phyloP scores from a whole-genome alignment of 179 eudicot species.

The Sideroxylon spinosum region DNA sequence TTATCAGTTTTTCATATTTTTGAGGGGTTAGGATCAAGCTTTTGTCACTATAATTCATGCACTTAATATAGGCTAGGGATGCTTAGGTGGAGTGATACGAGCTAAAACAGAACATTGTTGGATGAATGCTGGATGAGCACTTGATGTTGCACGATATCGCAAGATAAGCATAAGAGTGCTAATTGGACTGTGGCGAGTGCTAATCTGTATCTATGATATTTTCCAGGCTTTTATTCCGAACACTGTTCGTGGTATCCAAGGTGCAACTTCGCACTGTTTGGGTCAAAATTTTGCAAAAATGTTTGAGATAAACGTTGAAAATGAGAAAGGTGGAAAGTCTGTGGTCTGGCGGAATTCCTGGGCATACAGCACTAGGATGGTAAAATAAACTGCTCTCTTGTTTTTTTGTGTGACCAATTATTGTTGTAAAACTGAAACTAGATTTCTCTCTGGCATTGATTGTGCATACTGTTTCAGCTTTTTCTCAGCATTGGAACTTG shows the following conservation, averaged over 20 bases:
- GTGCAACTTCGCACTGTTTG: constrained; percentile 97
- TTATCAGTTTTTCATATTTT: no score
- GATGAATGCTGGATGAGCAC: no score
- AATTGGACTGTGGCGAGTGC: no score
- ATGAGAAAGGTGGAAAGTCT: constrained; percentile 85
- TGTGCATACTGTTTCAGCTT: background rate
- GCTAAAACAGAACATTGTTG: no score
- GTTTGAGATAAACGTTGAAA: constrained; percentile 91
- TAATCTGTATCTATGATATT: background rate
- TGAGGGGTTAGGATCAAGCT: no score
- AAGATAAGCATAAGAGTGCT: no score
- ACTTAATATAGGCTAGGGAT: no score
- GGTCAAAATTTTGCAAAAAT: constrained; percentile 98
- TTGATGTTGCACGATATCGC: no score
- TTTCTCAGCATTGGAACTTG: background rate
- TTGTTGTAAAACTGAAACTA: constrained; percentile 2
- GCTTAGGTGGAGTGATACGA: no score
- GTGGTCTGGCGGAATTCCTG: constrained; percentile 99
- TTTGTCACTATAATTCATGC: no score
- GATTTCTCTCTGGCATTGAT: background rate
- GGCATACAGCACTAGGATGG: constrained; percentile 93
- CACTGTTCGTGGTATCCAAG: constrained; percentile 97
- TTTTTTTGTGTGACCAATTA: background rate
- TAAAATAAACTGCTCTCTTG: constrained; percentile 14
- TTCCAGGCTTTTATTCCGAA: constrained; percentile 85